A percentile compares a stretch with the other conserved stretches of the same genome.
phyloP scores from a whole-genome alignment of 495 filamentous ascomycete genomes.

The Tricharina praecox region DNA sequence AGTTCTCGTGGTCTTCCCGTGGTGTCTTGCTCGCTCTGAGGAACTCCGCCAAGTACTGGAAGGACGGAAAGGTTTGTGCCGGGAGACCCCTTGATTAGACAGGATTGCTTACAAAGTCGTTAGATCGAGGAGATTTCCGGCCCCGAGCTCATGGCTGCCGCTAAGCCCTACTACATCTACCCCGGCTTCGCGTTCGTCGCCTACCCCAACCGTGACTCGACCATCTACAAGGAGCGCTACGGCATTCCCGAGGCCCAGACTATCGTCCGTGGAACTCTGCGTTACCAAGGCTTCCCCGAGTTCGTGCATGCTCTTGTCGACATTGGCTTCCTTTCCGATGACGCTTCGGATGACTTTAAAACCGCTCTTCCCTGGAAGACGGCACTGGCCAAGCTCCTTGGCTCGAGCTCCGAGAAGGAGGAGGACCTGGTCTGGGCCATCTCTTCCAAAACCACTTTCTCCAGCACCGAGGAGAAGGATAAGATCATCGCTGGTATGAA shows the following conservation, averaged over 20 bases:
- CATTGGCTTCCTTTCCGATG: constrained; percentile 62
- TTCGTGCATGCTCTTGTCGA: constrained; percentile 76
- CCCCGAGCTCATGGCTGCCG: constrained; percentile 63
- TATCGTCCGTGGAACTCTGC: constrained; percentile 56
- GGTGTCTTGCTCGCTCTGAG: constrained; percentile 74
- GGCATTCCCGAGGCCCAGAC: constrained; percentile 71
- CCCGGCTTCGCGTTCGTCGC: constrained; percentile 78
- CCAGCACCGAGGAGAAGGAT: constrained; percentile 50
- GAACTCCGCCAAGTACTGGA: constrained; percentile 71
- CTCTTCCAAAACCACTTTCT: constrained; percentile 55
- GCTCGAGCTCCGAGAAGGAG: constrained; percentile 42
- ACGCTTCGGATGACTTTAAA: constrained; percentile 38
- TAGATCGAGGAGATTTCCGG: constrained; percentile 32
- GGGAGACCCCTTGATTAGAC: too few species aligned
- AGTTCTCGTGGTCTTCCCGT: constrained; percentile 76
- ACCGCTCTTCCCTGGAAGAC: constrained; percentile 55
- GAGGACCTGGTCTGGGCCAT: constrained; percentile 56
- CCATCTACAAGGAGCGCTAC: constrained; percentile 72
- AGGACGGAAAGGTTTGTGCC: constrained; percentile 58
- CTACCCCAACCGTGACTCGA: constrained; percentile 87
- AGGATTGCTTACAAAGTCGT: neutral
- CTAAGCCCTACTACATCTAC: constrained; percentile 85
- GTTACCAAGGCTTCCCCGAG: constrained; percentile 76
- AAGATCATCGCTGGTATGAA: constrained; percentile 59
- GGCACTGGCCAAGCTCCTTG: constrained; percentile 56